Evolutionary conservation across 495 filamentous ascomycete genomes (phyloP).

Genomic region (Xylaria cubensis): DNA sequence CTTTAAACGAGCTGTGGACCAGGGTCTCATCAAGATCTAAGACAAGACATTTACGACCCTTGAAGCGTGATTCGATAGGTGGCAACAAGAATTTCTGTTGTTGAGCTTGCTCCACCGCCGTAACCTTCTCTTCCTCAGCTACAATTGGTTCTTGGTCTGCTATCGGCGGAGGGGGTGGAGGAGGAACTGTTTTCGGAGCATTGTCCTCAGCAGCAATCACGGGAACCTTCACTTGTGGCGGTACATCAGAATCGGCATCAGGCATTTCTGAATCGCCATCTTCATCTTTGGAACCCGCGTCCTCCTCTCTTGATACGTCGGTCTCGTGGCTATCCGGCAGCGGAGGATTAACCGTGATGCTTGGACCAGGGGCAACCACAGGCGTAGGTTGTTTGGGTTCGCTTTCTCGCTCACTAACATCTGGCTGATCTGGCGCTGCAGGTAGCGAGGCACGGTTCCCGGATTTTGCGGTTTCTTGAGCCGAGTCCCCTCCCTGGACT

Average conservation of each 20-base stretch:
- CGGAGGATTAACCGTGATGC: conserved; percentile 54
- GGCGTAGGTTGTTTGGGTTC: conserved; percentile 56
- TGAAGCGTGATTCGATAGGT: conserved; percentile 75
- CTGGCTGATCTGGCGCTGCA: conserved; percentile 52
- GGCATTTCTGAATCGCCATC: conserved; percentile 71
- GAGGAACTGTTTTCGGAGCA: conserved; percentile 60
- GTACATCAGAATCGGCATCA: conserved; percentile 52
- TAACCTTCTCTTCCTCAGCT: conserved; percentile 42
- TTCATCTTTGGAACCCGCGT: conserved; percentile 44
- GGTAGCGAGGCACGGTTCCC: conserved; percentile 52
- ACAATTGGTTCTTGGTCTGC: conserved; percentile 32
- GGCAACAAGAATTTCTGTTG: conserved; percentile 79
- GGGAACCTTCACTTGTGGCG: conserved; percentile 36
- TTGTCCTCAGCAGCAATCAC: conserved; percentile 48
- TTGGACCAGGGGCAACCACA: conserved; percentile 45
- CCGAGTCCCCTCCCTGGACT: conserved; percentile 29
- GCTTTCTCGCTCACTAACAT: conserved; percentile 49
- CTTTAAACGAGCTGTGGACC: conserved; percentile 99
- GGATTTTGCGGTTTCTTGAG: conserved; percentile 44
- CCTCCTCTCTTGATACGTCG: conserved; percentile 34
- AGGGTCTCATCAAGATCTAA: conserved; percentile 98
- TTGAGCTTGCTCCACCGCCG: conserved; percentile 50
- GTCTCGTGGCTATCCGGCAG: conserved; percentile 39
- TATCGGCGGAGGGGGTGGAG: conserved; percentile 56
- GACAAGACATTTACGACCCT: conserved; percentile 91